Conservation (phyloP, 768 basidiomycete species). For the Pleurotus citrinopileatus region DNA sequence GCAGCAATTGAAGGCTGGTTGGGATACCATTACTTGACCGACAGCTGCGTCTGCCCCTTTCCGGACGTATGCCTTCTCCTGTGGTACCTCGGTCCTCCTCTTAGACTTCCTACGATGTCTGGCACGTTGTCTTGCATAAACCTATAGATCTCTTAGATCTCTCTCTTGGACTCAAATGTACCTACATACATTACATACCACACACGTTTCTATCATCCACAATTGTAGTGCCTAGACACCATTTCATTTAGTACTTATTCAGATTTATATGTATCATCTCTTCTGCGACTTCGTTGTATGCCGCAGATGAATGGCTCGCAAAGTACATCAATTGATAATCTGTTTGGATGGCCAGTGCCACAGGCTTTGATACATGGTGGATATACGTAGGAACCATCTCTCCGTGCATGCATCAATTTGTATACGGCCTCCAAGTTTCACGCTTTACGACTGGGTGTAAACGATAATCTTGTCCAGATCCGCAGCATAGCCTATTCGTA, state of each 20-base stretch:
- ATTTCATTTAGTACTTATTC: background rate
- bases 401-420: no score
- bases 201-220: background rate
- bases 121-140: slow-evolving; percentile 2
- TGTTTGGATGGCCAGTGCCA: no score
- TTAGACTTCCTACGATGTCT: no score
- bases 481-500: slow-evolving; percentile 45
- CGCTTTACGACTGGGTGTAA: slow-evolving; percentile 33
- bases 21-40: slow-evolving; percentile 30
- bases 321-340: no score
- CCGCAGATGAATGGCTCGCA: no score
- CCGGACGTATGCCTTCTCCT: no score
- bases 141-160: slow-evolving; percentile 3
- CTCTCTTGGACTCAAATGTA: slow-evolving; percentile 6
- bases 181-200: slow-evolving; percentile 5
- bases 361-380: no score
- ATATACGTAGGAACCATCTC: no score
- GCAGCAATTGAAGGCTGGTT: slow-evolving; percentile 72
- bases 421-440: background rate
- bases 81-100: no score
- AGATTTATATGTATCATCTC: slow-evolving; percentile 1
- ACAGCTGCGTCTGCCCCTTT: background rate
- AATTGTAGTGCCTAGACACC: slow-evolving; percentile 8
- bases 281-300: no score
- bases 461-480: slow-evolving; percentile 64